Conservation (phyloP, 1,284 basidiomycete genomes). For the Moesziomyces antarcticus region DNA sequence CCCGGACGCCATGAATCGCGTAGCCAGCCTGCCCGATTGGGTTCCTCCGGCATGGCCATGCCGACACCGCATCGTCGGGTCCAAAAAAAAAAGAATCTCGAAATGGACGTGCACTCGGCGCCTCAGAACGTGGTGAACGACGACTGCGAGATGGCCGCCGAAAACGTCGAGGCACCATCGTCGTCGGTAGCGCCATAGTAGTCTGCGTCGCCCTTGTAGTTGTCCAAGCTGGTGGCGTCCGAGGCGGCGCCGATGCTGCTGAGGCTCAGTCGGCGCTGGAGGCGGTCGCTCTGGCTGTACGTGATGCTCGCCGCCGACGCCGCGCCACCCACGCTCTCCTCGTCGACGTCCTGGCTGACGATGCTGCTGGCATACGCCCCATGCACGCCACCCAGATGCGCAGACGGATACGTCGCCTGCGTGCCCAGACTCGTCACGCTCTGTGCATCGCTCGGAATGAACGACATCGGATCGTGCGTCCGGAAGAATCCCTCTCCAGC, state of each 20-base stretch:
- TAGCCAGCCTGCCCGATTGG: no score
- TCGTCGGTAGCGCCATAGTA: conserved; percentile 51
- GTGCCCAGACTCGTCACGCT: conserved; percentile 57
- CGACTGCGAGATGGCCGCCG: conserved; percentile 59
- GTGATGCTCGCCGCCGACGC: conserved; percentile 53
- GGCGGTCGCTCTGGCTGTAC: conserved; percentile 59
- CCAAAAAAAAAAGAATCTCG: no score
- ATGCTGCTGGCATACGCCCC: conserved; percentile 56
- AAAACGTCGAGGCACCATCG: conserved; percentile 53
- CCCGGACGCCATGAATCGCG: no score
- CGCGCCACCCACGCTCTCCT: conserved; percentile 36
- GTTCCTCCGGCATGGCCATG: no score
- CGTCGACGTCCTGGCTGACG: conserved; percentile 57
- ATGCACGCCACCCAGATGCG: conserved; percentile 38
- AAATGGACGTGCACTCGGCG: no score
- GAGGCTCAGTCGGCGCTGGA: conserved; percentile 51
- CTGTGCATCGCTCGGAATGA: conserved; percentile 84
- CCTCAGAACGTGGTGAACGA: conserved; percentile 61
- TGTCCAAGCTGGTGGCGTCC: conserved; percentile 53
- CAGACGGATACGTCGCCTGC: conserved; percentile 58
- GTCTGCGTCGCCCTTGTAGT: conserved; percentile 57
- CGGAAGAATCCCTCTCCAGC: conserved; percentile 90
- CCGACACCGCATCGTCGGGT: no score
- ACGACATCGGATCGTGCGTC: conserved; percentile 90
- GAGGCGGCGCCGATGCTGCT: conserved; percentile 47